Percentiles rank a stretch among this genome's conserved stretches.
These are phyloP conservation scores for Hamamelis virginiana DNA, from an alignment of 164 flowering plant genomes.

Conservation along the genomic window DNA sequence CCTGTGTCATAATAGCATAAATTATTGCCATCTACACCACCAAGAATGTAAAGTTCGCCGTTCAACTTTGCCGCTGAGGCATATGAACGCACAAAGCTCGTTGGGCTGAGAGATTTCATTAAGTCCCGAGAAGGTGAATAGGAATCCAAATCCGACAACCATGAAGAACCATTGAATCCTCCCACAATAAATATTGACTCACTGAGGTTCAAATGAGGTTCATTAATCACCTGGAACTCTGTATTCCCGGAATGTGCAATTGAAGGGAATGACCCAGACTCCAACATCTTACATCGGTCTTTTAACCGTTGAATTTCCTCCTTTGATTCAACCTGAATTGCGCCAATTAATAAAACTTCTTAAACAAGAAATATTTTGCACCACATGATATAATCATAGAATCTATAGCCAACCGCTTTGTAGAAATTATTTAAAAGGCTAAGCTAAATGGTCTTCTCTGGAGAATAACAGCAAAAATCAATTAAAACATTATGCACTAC, in stretches of 20 bases:
- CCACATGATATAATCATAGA: too few species aligned
- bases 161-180: conserved; percentile 50
- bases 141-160: conserved; percentile 31
- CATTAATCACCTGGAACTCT: background rate
- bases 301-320: conserved; percentile 25
- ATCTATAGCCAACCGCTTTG: too few species aligned
- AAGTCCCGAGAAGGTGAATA: conserved; percentile 32
- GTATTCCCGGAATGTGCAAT: background rate
- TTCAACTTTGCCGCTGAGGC: conserved; percentile 32
- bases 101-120: conserved; percentile 30
- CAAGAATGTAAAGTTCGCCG: conserved; percentile 39
- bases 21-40: conserved; percentile 38
- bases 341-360: background rate
- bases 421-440: too few species aligned
- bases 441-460: too few species aligned
- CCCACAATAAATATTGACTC: conserved; percentile 34
- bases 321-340: conserved; percentile 27
- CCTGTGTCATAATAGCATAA: conserved; percentile 40
- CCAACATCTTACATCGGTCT: conserved; percentile 8
- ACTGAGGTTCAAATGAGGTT: conserved; percentile 1
- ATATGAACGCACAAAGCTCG: conserved; percentile 33
- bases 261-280: conserved; percentile 1
- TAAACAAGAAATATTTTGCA: too few species aligned
- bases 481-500: too few species aligned
- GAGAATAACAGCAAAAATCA: too few species aligned